Evolutionary conservation across 257 asterid species (phyloP).

Genomic region (Nicotiana obtusifolia): DNA sequence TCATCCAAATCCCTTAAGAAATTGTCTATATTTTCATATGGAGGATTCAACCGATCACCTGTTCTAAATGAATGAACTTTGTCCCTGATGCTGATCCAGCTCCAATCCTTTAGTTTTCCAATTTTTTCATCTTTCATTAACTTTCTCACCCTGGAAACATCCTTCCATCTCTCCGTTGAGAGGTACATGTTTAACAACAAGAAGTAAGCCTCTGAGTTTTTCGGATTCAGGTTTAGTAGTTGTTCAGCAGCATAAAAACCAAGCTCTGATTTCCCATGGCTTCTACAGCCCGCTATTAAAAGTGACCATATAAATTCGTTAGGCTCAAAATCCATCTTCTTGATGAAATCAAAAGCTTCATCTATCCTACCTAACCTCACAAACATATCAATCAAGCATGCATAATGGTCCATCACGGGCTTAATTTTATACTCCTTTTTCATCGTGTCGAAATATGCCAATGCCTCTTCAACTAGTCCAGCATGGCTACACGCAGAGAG

Average conservation of each 20-base stretch:
- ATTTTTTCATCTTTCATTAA: conserved; percentile 61
- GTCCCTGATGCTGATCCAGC: conserved; percentile 73
- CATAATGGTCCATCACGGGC: conserved; percentile 78
- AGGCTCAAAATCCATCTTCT: conserved; percentile 44
- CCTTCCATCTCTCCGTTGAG: conserved; percentile 66
- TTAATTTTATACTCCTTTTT: conserved; percentile 48
- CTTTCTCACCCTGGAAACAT: conserved; percentile 68
- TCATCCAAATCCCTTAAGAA: conserved; percentile 44
- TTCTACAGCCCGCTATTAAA: conserved; percentile 75
- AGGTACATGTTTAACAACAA: conserved; percentile 63
- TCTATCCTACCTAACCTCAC: conserved; percentile 69
- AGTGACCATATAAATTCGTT: conserved; percentile 78
- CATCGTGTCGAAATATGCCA: conserved; percentile 70
- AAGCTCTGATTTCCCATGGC: conserved; percentile 63
- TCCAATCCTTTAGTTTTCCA: conserved; percentile 56
- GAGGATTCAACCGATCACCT: conserved; percentile 24
- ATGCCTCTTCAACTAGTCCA: conserved; percentile 68
- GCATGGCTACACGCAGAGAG: conserved; percentile 92
- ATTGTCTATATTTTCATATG: conserved; percentile 24
- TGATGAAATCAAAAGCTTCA: conserved; percentile 67
- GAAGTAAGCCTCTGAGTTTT: conserved; percentile 57
- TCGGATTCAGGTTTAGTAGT: conserved; percentile 64
- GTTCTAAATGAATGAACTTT: conserved; percentile 58
- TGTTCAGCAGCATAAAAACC: conserved; percentile 69
- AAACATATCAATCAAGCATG: conserved; percentile 72